These are phyloP conservation scores for Cercospora sesami DNA, from an alignment of 2,329 filamentous ascomycete species.

Conservation along the genomic window DNA sequence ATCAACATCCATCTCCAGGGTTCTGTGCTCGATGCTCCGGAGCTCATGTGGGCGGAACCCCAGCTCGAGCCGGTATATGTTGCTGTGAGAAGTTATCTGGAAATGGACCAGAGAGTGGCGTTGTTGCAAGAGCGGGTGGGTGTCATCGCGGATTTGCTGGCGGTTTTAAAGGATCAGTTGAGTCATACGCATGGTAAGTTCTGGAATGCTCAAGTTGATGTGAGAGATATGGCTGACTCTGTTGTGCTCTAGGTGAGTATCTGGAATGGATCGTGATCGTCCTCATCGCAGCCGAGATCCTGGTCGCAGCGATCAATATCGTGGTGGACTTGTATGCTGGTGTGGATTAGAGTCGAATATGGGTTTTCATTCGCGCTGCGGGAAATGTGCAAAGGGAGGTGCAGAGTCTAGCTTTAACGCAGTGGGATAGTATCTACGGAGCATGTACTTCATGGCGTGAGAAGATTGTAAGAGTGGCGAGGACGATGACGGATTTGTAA, in stretches of 20 bases:
- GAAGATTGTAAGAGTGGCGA: neutral
- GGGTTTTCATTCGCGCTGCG: neutral
- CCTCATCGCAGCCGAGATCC: constrained; percentile 90
- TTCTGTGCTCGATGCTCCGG: constrained; percentile 91
- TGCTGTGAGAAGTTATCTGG: constrained; percentile 89
- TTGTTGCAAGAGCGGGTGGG: constrained; percentile 85
- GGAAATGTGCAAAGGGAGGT: neutral
- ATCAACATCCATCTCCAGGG: constrained; percentile 99
- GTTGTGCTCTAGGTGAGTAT: constrained; percentile 43
- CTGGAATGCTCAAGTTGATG: too few relatives aligned
- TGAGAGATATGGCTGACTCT: neutral
- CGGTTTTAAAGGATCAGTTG: constrained; percentile 91
- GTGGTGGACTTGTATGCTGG: constrained; percentile 85
- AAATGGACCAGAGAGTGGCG: constrained; percentile 94
- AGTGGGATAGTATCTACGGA: neutral
- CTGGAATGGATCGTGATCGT: constrained; percentile 73
- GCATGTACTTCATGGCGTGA: neutral
- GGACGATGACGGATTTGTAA: neutral
- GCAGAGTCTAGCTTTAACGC: neutral
- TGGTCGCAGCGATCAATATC: constrained; percentile 85
- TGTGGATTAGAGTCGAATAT: constrained; percentile 18
- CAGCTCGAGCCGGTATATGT: constrained; percentile 96
- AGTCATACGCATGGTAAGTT: constrained; percentile 76
- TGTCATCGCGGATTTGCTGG: constrained; percentile 89
- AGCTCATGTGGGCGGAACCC: constrained; percentile 97